These are phyloP conservation scores for Chlamydomonas asymmetrica DNA, from an alignment of 139 green algal species.

Conservation along the genomic window DNA sequence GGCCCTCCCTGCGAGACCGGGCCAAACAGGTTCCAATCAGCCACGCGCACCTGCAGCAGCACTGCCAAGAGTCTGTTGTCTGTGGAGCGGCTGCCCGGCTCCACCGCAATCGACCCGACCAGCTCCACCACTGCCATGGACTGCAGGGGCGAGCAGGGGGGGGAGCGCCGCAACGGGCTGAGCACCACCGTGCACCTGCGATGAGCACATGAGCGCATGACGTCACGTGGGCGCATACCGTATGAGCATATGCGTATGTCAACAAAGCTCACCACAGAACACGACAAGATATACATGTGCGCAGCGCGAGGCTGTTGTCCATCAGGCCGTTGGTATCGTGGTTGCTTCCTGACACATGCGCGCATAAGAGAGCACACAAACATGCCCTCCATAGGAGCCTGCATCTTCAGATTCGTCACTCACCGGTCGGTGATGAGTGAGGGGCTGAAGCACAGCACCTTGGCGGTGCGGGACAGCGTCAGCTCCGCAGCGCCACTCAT, in stretches of 20 bases:
- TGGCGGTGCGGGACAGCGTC: constrained; percentile 46
- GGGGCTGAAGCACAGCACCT: constrained; percentile 59
- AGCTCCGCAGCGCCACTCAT: constrained; percentile 48
- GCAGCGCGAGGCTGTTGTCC: no score
- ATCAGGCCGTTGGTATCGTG: no score
- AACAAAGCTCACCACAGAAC: no score
- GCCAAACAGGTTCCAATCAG: no score
- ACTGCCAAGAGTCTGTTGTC: constrained; percentile 54
- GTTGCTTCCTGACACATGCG: no score
- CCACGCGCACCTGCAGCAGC: constrained; percentile 30
- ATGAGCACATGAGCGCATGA: no score
- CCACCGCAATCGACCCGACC: constrained; percentile 22
- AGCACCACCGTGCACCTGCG: constrained; percentile 29
- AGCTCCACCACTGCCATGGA: constrained; percentile 55
- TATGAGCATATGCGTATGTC: no score
- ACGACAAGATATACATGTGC: no score
- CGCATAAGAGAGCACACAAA: neutral
- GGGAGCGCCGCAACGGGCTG: constrained; percentile 25
- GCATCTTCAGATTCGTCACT: no score
- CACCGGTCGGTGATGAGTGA: constrained; percentile 6
- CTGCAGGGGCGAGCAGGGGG: constrained; percentile 51
- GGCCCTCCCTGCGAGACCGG: no score
- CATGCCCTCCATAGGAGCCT: no score
- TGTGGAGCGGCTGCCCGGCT: constrained; percentile 52
- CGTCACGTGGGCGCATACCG: no score